Evolutionary conservation across 2,329 filamentous ascomycete genomes (phyloP).

Genomic region (Talaromyces amestolkiae): DNA sequence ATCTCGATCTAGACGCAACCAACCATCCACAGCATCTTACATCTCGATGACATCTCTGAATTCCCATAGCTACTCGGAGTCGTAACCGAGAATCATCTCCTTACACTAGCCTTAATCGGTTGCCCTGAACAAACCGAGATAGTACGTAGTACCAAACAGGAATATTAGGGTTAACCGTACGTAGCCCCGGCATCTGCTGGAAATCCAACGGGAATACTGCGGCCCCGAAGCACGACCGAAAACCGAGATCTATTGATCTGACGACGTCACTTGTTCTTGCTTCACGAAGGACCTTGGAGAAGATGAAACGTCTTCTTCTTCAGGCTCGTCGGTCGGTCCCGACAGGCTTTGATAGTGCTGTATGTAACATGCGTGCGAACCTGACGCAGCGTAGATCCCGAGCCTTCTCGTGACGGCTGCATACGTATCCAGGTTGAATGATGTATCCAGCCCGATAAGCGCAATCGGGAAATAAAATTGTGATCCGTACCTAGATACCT

Average conservation of each 20-base stretch:
- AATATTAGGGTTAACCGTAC: neutral
- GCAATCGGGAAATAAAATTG: neutral
- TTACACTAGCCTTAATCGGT: neutral
- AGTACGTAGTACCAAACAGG: too few relatives aligned
- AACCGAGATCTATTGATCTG: neutral
- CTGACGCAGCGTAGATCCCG: neutral
- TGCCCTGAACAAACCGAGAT: neutral
- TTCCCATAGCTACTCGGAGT: neutral
- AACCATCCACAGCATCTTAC: neutral
- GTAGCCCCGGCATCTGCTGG: neutral
- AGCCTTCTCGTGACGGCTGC: neutral
- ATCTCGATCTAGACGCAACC: neutral
- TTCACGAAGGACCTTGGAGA: neutral
- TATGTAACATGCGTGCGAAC: neutral
- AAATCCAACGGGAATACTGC: neutral
- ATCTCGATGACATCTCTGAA: neutral
- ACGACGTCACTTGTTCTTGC: neutral
- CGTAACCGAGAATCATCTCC: neutral
- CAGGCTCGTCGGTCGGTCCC: neutral
- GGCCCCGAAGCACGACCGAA: constrained; percentile 15
- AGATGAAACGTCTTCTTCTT: neutral
- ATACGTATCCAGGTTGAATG: neutral
- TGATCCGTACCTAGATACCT: neutral
- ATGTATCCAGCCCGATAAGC: neutral
- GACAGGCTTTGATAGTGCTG: neutral